phyloP scores from a whole-genome alignment of 2,329 filamentous ascomycete species.

The Elsinoe fawcettii region DNA sequence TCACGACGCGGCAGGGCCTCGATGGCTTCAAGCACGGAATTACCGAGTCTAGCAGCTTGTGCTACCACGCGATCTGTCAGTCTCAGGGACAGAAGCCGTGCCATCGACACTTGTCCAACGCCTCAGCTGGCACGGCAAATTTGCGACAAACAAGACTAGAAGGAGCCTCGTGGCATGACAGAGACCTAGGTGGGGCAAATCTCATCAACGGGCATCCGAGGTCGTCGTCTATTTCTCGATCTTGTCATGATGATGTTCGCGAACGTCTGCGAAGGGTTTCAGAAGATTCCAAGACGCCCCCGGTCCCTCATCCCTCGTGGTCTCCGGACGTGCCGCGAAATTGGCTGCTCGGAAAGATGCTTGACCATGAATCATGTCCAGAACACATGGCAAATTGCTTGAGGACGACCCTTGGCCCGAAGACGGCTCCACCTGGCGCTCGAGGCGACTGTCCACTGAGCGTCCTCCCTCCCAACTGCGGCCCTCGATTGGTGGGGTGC shows the following conservation, averaged over 20 bases:
- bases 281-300: slow-evolving; percentile 10
- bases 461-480: neutral
- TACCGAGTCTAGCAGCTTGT: slow-evolving; percentile 1
- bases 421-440: neutral
- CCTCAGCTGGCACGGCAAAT: neutral
- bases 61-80: neutral
- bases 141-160: neutral
- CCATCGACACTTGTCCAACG: neutral
- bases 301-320: neutral
- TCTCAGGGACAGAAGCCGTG: neutral
- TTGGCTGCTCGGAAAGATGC: neutral
- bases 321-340: slow-evolving; percentile 5
- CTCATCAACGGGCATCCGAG: neutral
- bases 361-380: neutral
- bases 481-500: neutral
- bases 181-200: slow-evolving; percentile 2
- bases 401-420: neutral
- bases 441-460: neutral
- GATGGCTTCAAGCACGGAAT: neutral
- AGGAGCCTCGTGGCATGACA: slow-evolving; percentile 2
- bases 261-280: slow-evolving; percentile 8
- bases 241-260: slow-evolving; percentile 9
- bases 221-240: neutral
- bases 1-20: neutral
- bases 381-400: slow-evolving; percentile 13